A percentile compares a stretch with the other conserved stretches of the same genome.
phyloP scores from a whole-genome alignment of 345 rosid species.

The Eucalyptus microcorys region DNA sequence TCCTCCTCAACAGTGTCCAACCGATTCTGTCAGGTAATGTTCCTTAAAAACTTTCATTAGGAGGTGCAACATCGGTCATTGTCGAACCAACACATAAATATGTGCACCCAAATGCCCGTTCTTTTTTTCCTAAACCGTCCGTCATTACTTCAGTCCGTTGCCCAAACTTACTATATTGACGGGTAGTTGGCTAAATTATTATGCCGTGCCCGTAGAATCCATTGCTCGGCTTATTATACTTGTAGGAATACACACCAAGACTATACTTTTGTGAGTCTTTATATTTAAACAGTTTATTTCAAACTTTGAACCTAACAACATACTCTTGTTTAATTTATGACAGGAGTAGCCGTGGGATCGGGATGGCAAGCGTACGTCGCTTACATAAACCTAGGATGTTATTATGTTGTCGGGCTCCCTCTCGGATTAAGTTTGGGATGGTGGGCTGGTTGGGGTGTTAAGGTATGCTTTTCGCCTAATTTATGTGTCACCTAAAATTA shows the following conservation, averaged over 20 bases:
- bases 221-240: not conserved
- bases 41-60: not conserved
- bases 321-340: not conserved
- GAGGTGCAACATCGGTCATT: not conserved
- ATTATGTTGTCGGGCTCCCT: conserved; percentile 61
- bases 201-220: not conserved
- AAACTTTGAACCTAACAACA: not conserved
- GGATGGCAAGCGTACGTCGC: conserved; percentile 81
- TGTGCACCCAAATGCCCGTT: not conserved
- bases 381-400: conserved; percentile 58
- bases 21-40: conserved; percentile 21
- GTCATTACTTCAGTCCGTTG: not conserved
- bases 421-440: conserved; percentile 60
- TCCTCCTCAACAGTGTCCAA: conserved; percentile 25
- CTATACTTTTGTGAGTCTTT: not conserved
- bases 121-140: not conserved
- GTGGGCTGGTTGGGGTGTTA: conserved; percentile 42
- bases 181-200: not conserved
- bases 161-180: not conserved
- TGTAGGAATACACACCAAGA: not conserved
- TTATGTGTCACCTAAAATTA: not conserved
- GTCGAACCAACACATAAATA: too few relatives aligned
- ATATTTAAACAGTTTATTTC: not conserved
- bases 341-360: conserved; percentile 84
- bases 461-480: conserved; percentile 8